Percentiles rank a stretch among this genome's conserved stretches.
Evolutionary conservation across 2,329 filamentous ascomycete genomes (phyloP).

Genomic region (Exophiala dermatitidis): DNA sequence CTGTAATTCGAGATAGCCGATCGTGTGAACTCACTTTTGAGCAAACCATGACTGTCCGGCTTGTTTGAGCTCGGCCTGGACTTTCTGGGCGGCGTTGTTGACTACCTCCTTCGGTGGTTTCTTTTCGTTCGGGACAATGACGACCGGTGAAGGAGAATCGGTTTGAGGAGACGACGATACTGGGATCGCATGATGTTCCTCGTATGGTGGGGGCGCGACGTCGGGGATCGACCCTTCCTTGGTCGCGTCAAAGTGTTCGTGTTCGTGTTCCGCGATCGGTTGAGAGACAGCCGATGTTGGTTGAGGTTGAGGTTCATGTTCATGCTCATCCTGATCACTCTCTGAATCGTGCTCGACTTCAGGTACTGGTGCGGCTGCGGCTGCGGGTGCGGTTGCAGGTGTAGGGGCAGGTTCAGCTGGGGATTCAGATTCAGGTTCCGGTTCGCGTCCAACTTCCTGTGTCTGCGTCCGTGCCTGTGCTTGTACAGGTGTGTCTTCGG

Average conservation of each 20-base stretch:
- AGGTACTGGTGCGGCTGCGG: no score
- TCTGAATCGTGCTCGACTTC: no score
- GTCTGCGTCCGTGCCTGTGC: no score
- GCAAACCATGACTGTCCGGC: conserved; percentile 5
- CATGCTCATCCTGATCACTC: not conserved
- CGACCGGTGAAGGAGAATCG: not conserved
- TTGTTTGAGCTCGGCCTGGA: conserved; percentile 1
- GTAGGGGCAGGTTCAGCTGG: no score
- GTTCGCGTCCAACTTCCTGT: no score
- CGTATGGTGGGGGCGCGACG: conserved; percentile 20
- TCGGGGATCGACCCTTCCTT: conserved; percentile 18
- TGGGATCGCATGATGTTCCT: conserved; percentile 1
- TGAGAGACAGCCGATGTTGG: not conserved
- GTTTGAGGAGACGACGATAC: not conserved
- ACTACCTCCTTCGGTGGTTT: not conserved
- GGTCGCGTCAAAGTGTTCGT: not conserved
- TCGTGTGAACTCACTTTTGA: conserved; percentile 3
- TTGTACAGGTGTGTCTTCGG: no score
- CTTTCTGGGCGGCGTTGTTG: not conserved
- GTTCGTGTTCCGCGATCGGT: not conserved
- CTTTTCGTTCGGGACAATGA: not conserved
- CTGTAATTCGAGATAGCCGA: not conserved
- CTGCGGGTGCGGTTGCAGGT: no score
- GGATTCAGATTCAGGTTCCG: no score
- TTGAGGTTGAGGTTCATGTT: not conserved